Conservation (phyloP, 2,329 filamentous ascomycete species). For the Aspergillus sp. region DNA sequence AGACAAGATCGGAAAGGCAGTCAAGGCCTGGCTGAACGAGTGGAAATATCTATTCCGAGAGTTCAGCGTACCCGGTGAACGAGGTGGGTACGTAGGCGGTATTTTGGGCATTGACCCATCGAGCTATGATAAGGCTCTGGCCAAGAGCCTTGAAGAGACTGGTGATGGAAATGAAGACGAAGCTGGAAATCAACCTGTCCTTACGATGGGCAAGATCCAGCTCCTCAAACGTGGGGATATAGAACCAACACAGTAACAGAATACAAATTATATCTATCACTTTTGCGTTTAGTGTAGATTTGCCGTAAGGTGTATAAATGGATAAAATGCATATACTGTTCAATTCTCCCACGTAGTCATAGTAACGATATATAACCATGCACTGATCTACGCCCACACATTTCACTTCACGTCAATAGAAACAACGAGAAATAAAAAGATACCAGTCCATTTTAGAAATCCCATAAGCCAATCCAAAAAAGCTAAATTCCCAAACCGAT, state of each 20-base stretch:
- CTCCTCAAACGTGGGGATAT: slow-evolving; percentile 46
- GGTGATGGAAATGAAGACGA: slow-evolving; percentile 27
- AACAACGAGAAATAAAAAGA: too few relatives aligned
- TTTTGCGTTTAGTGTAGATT: neutral
- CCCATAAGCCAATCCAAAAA: too few relatives aligned
- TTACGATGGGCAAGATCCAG: slow-evolving; percentile 46
- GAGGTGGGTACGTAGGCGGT: slow-evolving; percentile 70
- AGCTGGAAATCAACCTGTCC: slow-evolving; percentile 24
- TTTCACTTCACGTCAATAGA: too few relatives aligned
- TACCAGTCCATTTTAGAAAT: too few relatives aligned
- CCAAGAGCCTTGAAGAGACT: slow-evolving; percentile 25
- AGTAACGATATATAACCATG: too few relatives aligned
- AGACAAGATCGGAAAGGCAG: slow-evolving; percentile 94
- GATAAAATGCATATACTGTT: too few relatives aligned
- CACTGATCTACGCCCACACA: too few relatives aligned
- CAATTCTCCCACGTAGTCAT: too few relatives aligned
- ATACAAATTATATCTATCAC: slow-evolving; percentile 1
- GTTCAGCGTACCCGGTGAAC: slow-evolving; percentile 93
- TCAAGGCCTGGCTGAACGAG: slow-evolving; percentile 87
- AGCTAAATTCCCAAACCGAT: too few relatives aligned
- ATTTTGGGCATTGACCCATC: slow-evolving; percentile 65
- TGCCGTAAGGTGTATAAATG: too few relatives aligned
- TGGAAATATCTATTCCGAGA: slow-evolving; percentile 96
- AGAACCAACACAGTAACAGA: slow-evolving; percentile 24
- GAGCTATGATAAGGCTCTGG: slow-evolving; percentile 52